phyloP scores from a whole-genome alignment of 495 filamentous ascomycete species.

The Bombardia bombarda region DNA sequence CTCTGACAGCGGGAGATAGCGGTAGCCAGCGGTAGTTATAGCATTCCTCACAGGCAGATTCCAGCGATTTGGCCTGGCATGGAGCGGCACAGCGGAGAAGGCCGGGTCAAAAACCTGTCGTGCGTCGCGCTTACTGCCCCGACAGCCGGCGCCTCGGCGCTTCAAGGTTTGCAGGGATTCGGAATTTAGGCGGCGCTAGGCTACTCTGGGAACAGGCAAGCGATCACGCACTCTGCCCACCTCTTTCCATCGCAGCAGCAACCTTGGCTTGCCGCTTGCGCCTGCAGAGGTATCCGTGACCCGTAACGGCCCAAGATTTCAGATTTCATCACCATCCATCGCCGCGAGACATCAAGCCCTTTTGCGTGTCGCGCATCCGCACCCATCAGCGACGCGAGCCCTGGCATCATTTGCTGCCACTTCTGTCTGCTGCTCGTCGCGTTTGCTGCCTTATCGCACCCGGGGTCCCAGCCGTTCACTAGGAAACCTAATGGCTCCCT shows the following conservation, averaged over 20 bases:
- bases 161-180: background rate
- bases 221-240: constrained; percentile 22
- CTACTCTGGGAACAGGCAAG: constrained; percentile 10
- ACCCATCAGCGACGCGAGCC: no score
- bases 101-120: no score
- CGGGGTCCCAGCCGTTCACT: no score
- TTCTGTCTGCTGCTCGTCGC: no score
- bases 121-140: constrained; percentile 1
- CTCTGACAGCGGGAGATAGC: no score
- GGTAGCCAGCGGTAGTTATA: no score
- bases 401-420: no score
- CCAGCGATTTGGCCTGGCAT: background rate
- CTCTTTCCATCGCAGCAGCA: constrained; percentile 22
- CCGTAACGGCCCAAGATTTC: constrained; percentile 10
- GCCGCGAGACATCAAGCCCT: background rate
- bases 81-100: background rate
- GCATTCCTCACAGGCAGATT: background rate
- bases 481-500: no score
- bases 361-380: no score
- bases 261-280: constrained; percentile 14
- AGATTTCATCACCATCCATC: constrained; percentile 14
- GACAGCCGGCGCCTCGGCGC: constrained; percentile 16
- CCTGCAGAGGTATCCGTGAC: constrained; percentile 18
- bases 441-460: no score
- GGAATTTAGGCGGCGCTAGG: constrained; percentile 11